Conservation (phyloP, 2,329 filamentous ascomycete species). For the Arthrinium phaeospermum region DNA sequence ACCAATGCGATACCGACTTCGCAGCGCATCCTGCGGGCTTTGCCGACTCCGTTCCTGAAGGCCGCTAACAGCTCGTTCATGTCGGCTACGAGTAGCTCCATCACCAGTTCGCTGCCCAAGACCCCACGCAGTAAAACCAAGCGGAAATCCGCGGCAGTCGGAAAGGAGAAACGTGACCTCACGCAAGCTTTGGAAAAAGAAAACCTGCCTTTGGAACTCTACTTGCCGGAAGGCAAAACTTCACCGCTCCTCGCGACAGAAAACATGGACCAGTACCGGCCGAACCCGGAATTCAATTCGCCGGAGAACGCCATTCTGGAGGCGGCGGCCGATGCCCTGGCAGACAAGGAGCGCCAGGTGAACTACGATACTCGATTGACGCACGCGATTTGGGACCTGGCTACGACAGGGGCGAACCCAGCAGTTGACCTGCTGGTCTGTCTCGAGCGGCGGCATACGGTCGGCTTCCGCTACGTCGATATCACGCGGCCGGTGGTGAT, state of each 20-base stretch:
- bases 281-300: constrained; percentile 31
- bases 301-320: constrained; percentile 46
- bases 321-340: constrained; percentile 64
- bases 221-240: background rate
- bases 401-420: constrained; percentile 89
- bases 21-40: constrained; percentile 85
- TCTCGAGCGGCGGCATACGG: constrained; percentile 85
- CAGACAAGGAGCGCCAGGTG: constrained; percentile 73
- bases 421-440: constrained; percentile 93
- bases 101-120: constrained; percentile 79
- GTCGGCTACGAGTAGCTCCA: constrained; percentile 85
- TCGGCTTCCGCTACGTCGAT: constrained; percentile 96
- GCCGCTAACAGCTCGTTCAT: constrained; percentile 97
- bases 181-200: constrained; percentile 56
- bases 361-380: constrained; percentile 87
- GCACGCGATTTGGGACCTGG: constrained; percentile 91
- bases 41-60: constrained; percentile 89
- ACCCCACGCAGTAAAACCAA: constrained; percentile 63
- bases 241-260: constrained; percentile 45
- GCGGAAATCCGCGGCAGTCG: constrained; percentile 56
- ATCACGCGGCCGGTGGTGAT: constrained; percentile 91
- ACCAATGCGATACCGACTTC: constrained; percentile 88
- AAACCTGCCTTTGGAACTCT: constrained; percentile 41
- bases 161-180: constrained; percentile 40
- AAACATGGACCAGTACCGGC: constrained; percentile 55